Percentiles rank a stretch among this genome's conserved stretches.
Evolutionary conservation across 306 rosid species (phyloP).

Genomic region (Cucumis sativus): DNA sequence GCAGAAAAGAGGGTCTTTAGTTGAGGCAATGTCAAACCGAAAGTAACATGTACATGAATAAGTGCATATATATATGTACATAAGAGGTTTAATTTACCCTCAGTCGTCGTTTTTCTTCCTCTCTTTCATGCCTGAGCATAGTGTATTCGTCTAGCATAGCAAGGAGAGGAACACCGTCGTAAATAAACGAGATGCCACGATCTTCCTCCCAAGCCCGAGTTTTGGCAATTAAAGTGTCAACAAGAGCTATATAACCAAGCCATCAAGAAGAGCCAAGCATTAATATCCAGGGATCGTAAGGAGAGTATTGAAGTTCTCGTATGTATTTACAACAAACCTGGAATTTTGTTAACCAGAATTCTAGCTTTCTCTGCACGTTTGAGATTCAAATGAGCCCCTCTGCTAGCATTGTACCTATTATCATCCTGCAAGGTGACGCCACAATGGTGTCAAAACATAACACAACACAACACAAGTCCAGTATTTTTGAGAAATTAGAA

Average conservation of each 20-base stretch:
- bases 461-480: background rate
- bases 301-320: background rate
- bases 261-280: constrained; percentile 5
- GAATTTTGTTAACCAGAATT: constrained; percentile 87
- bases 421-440: constrained; percentile 54
- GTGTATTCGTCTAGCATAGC: constrained; percentile 99
- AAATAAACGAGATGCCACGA: constrained; percentile 57
- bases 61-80: no score
- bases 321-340: constrained; percentile 32
- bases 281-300: background rate
- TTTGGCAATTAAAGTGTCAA: constrained; percentile 83
- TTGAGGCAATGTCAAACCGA: background rate
- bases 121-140: constrained; percentile 96
- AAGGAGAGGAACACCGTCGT: constrained; percentile 94
- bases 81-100: constrained; percentile 30
- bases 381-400: constrained; percentile 99
- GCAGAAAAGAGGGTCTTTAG: background rate
- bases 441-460: background rate
- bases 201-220: constrained; percentile 97
- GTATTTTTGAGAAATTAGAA: background rate
- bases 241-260: constrained; percentile 56
- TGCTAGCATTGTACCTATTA: constrained; percentile 97
- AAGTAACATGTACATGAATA: background rate
- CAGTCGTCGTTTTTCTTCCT: constrained; percentile 90
- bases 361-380: constrained; percentile 99